Percentiles rank a stretch among this genome's conserved stretches.
phyloP scores from a whole-genome alignment of 768 basidiomycete genomes.

The Paxillus ammoniavirescens region DNA sequence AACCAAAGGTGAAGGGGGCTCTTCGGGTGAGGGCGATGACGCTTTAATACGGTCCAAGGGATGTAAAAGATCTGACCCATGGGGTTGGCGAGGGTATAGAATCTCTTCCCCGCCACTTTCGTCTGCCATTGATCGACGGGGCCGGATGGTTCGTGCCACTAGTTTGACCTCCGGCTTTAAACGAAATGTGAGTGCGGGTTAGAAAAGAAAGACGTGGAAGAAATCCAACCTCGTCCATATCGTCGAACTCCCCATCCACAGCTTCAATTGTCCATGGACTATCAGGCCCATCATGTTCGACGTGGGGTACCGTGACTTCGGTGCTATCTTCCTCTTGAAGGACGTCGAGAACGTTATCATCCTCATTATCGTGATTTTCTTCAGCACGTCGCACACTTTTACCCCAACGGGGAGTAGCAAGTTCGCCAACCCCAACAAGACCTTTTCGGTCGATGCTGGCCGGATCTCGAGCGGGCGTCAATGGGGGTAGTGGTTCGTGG shows the following conservation, averaged over 20 bases:
- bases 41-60: conserved; percentile 33
- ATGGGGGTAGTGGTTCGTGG: conserved; percentile 59
- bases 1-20: conserved; percentile 24
- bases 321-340: conserved; percentile 31
- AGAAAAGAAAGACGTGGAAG: not conserved
- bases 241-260: conserved; percentile 75
- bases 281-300: conserved; percentile 58
- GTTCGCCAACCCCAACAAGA: conserved; percentile 92
- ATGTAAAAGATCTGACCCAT: conserved; percentile 27
- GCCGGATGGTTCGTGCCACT: conserved; percentile 50
- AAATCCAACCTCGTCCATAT: conserved; percentile 59
- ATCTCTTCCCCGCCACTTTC: conserved; percentile 93
- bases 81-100: conserved; percentile 71
- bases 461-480: conserved; percentile 74
- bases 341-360: conserved; percentile 34
- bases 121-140: conserved; percentile 66
- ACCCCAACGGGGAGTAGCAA: conserved; percentile 94
- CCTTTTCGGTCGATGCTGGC: conserved; percentile 80
- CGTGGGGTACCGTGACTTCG: conserved; percentile 29
- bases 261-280: conserved; percentile 91
- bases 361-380: conserved; percentile 37
- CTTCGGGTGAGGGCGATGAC: conserved; percentile 24
- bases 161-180: conserved; percentile 44
- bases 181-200: conserved; percentile 1
- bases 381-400: conserved; percentile 45